Evolutionary conservation across 202 grass and related monocot species (phyloP), one percentile per base, ranked within the genome.

Genomic region (Zoysia matrella): DNA sequence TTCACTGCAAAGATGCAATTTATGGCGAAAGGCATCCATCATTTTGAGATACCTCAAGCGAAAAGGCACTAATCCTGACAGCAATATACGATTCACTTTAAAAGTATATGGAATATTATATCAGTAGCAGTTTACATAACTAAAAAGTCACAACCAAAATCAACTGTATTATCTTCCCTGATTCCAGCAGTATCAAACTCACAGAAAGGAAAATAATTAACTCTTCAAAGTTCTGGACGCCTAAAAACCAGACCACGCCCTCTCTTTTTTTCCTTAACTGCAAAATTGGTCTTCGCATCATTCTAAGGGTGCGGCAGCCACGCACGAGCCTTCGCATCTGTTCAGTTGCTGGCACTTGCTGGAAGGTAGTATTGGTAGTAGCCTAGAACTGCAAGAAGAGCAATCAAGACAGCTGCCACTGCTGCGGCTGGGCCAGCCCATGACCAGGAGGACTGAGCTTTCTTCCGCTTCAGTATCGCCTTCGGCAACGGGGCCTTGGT

Each of bases 211-310:
- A 84, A 77, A 15, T 18, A 82, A 73, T 67, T 76, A 61, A 78
- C 3, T 53, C 8, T 49, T 52, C 9, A 45, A 46, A 11, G 72
- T 54, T 50, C 40, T 60, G 40, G 47, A 54, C 18, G 54, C 61
- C 79, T 90, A 68, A 58, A 65, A 57, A 44, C 72, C 67, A 16
- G 73, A 86, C 60, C 68, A 77, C 42, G 60, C 68, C 49, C 73
- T 86, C 52, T 68, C 22, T 46, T 7, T 8, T 80, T 74, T 69
- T 36, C 74, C 48, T 71, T 69, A 78, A 66, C 88, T 82, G 80
- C 89, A 94, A 94, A 94, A 91, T 87, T 94, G 86, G 76, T 76
- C 80, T 78, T 67, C 86, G 65, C 77, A 39, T 52, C 52, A 48
- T 46, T 82, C 53, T 57, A 57, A 15, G 55, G 55, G 53, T 30